Percentiles rank a stretch among this genome's conserved stretches.
Evolutionary conservation across 106 monocot genomes (phyloP).

Genomic region (Posidonia australis): DNA sequence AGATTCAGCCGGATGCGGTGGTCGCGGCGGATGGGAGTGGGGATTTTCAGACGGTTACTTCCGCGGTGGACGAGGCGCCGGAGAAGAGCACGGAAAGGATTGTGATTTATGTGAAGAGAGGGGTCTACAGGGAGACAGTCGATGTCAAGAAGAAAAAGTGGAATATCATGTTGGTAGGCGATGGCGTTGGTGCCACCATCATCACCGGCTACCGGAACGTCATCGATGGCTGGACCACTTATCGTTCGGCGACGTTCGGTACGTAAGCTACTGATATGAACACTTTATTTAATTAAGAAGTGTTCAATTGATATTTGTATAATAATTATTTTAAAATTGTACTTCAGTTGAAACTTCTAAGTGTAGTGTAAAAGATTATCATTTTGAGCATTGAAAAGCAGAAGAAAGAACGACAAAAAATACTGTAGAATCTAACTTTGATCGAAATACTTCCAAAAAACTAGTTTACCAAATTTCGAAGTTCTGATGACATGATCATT

Average conservation of each 20-base stretch:
- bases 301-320: background rate
- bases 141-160: slow-evolving; percentile 64
- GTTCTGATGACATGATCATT: background rate
- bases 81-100: slow-evolving; percentile 31
- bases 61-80: slow-evolving; percentile 46
- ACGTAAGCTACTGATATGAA: slow-evolving; percentile 2
- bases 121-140: slow-evolving; percentile 68
- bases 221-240: slow-evolving; percentile 59
- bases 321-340: background rate
- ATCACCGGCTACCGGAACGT: slow-evolving; percentile 46
- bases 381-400: background rate
- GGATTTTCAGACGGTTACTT: too few species aligned
- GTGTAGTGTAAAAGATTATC: background rate
- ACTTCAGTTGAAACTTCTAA: background rate
- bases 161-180: slow-evolving; percentile 68
- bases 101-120: slow-evolving; percentile 63
- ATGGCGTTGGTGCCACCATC: slow-evolving; percentile 46
- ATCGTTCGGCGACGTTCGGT: slow-evolving; percentile 61
- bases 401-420: too few species aligned
- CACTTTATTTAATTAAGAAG: background rate
- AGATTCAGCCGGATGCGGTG: slow-evolving; percentile 29
- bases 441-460: too few species aligned
- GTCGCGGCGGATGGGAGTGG: slow-evolving; percentile 27
- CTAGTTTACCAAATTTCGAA: too few species aligned
- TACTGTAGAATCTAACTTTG: too few species aligned